These are phyloP conservation scores for Austroboletus novae-zelandiae DNA, from an alignment of 1,284 basidiomycete species.

Conservation along the genomic window DNA sequence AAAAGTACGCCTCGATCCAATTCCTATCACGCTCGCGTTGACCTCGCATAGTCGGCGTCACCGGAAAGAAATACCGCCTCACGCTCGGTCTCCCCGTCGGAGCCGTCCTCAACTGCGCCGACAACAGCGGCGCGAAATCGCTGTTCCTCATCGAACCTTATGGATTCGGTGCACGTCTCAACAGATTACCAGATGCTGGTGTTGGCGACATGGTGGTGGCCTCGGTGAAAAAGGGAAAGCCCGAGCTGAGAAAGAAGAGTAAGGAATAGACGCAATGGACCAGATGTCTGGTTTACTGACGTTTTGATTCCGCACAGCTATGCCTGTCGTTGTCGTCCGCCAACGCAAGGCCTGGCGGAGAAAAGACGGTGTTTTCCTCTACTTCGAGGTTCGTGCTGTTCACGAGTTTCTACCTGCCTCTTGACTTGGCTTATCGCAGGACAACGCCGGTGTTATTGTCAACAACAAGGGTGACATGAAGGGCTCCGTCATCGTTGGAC, in stretches of 20 bases:
- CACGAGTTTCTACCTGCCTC: neutral
- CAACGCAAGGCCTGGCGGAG: slow-evolving; percentile 99
- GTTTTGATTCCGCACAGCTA: slow-evolving; percentile 53
- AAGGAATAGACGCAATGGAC: slow-evolving; percentile 11
- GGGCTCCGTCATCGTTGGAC: slow-evolving; percentile 97
- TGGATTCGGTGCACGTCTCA: slow-evolving; percentile 94
- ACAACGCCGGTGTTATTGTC: slow-evolving; percentile 96
- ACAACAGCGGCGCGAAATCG: slow-evolving; percentile 99
- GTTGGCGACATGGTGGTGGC: slow-evolving; percentile 99
- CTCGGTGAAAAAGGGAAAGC: slow-evolving; percentile 99
- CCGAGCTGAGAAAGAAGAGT: slow-evolving; percentile 99
- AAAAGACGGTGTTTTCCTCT: slow-evolving; percentile 98
- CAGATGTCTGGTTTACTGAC: neutral
- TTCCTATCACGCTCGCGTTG: neutral
- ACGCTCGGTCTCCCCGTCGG: slow-evolving; percentile 97
- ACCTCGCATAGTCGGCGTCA: slow-evolving; percentile 31
- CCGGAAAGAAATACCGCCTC: slow-evolving; percentile 97
- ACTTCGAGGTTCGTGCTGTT: slow-evolving; percentile 75
- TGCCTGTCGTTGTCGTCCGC: slow-evolving; percentile 96
- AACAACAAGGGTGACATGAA: slow-evolving; percentile 99
- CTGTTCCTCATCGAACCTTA: slow-evolving; percentile 89
- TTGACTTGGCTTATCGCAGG: slow-evolving; percentile 41
- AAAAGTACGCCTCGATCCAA: slow-evolving; percentile 9
- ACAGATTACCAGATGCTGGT: slow-evolving; percentile 97
- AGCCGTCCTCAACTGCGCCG: slow-evolving; percentile 98